Evolutionary conservation across 805 yeast genomes (phyloP), one percentile per base, ranked within the genome.

Genomic region (Jamesozyma hellenica): DNA sequence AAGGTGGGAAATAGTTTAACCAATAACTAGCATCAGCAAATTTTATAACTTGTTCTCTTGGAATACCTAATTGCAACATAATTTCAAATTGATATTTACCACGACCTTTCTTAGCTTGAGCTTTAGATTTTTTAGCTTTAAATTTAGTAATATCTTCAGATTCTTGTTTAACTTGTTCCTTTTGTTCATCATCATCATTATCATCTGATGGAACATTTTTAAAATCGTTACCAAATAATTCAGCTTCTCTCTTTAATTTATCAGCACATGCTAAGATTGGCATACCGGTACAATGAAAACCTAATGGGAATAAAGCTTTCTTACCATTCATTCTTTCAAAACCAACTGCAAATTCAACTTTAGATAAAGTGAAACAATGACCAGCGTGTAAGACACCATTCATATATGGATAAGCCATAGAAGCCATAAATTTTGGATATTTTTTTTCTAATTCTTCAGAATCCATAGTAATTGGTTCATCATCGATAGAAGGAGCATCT

Each of bases 231-330:
- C 98, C 98, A 59, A 92, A 92, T 61, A 75, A 62, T 66, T 92
- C 96, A 43, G 88, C 71, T 70, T 92, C 98, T 63, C 98, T 79
- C 58, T 76, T 77, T 58, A 92, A 73, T 66, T 92, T 90, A 66
- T 90, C 98, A 36, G 98, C 97, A 55, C 95, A 75, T 23, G 97
- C 90, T 60, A 77, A 72, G 61, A 92, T 92, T 40, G 98, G 97
- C 96, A 92, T 82, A 72, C 98, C 98, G 28, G 98, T 92, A 74
- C 98, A 92, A 66, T 92, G 98, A 81, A 90, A 92, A 36, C 98
- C 98, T 42, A 92, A 72, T 38, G 98, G 97, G 68, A 85, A 92
- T 45, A 88, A 68, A 28, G 96, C 95, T 53, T 82, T 75, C 65
- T 82, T 85, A 50, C 96, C 97, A 56, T 74, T 74, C 90, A 92